Base-by-base conservation (phyloP, 495 filamentous ascomycete species). In the Geopyxis carbonaria region DNA sequence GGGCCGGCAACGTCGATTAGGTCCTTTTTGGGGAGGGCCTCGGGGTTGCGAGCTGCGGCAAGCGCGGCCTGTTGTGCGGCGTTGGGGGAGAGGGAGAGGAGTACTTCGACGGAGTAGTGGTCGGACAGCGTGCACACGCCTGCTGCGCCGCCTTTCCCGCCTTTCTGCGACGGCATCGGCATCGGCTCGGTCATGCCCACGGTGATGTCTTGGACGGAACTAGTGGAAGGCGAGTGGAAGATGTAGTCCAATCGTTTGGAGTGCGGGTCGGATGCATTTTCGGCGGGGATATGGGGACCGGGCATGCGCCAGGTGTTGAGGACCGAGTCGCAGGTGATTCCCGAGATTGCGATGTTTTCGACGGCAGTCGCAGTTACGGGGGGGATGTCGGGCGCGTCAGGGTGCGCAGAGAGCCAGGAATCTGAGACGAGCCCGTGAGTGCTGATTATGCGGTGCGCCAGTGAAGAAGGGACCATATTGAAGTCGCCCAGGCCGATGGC, bases 231-330 rank as follows among this genome's bases (percentile, higher is more conserved):
- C 11, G 43, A 45, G 24, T 57, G 54, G 32, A 97, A 97, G 45
- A 95, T 80, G 60, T 95, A 97, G 59, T 97, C 91, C n/a, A 95
- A 66, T 14, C 89, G 64, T 57, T 92, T 86, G 4, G 76, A 91
- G 20, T 64, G 62, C 3, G 72, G 73, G 56, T 93, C 85, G 3
- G 61, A 55, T 0, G 64, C 71, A 24, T 77, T 65, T 2, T 64
- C 61, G 0, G 66, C 60, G 13, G 82, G 63, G 0, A 80, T 58
- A 2, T 48, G 45, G 5, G 68, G 55, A 5, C 72, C 66, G 18
- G 72, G 58, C 89, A 91, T 95, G 18, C 84, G 67, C 89, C 91
- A 97, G 0, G 87, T 93, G 61, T 95, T 95, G 45, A 77, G 70
- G 5, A 69, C 69, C 34, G 74, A 74, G 51, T 94, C 83, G 50